Conservation (phyloP, 495 filamentous ascomycete genomes). For the Lasiosphaeriaceae sp. region DNA sequence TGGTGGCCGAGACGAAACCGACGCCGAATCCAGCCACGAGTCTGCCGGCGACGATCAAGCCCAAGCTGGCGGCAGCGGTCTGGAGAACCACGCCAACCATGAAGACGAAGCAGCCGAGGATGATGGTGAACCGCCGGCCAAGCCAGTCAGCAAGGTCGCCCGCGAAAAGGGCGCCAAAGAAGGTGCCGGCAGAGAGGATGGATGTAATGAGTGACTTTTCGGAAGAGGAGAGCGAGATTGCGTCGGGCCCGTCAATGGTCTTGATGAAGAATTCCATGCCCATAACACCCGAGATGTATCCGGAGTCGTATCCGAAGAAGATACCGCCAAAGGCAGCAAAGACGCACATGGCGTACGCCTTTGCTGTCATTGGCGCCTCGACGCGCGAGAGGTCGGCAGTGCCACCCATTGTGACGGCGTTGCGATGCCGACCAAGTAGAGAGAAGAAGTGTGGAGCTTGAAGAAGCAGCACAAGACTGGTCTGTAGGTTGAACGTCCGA, state of each 20-base stretch:
- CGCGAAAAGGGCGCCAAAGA: constrained; percentile 68
- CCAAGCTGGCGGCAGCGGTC: constrained; percentile 30
- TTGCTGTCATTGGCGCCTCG: constrained; percentile 60
- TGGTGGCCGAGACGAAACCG: constrained; percentile 68
- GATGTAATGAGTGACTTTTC: constrained; percentile 66
- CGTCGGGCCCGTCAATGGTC: constrained; percentile 39
- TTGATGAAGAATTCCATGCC: constrained; percentile 53
- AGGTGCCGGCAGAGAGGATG: constrained; percentile 55
- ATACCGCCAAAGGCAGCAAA: constrained; percentile 67
- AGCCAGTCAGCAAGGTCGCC: constrained; percentile 66
- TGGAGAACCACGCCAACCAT: constrained; percentile 61
- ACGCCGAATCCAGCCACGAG: constrained; percentile 52
- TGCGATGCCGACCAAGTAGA: background rate
- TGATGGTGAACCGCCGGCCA: constrained; percentile 65
- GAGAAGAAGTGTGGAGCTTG: background rate
- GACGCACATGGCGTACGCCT: constrained; percentile 64
- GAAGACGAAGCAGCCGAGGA: constrained; percentile 61
- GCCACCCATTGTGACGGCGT: constrained; percentile 17
- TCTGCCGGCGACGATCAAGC: constrained; percentile 55
- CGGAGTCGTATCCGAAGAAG: constrained; percentile 62
- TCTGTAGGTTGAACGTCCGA: background rate
- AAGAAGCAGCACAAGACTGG: background rate
- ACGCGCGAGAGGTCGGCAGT: constrained; percentile 33
- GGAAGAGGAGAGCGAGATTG: constrained; percentile 19
- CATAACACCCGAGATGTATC: constrained; percentile 59